Percentiles rank a stretch among this genome's conserved stretches.
Conservation (phyloP, 306 rosid genomes). For the Amphicarpaea edgeworthii region DNA sequence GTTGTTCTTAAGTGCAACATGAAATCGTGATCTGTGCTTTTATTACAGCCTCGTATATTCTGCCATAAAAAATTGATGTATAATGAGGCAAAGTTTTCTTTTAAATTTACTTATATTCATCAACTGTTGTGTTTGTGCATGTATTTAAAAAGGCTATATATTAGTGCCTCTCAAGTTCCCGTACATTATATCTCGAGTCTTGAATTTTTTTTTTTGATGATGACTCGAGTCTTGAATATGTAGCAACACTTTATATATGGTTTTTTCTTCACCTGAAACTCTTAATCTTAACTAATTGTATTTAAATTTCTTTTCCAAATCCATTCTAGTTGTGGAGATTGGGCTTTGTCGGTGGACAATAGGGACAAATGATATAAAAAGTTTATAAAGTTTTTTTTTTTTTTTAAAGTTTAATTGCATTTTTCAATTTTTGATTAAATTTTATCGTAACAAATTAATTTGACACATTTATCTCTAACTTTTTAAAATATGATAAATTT, state of each 20-base stretch:
- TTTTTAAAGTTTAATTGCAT: no score
- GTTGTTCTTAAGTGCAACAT: not conserved
- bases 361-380: no score
- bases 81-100: not conserved
- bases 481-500: no score
- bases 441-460: no score
- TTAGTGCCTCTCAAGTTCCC: not conserved
- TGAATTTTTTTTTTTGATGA: no score
- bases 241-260: not conserved
- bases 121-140: not conserved
- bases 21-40: not conserved
- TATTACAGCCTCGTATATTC: conserved; percentile 13
- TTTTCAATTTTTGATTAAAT: no score
- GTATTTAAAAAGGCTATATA: not conserved
- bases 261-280: not conserved
- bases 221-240: not conserved
- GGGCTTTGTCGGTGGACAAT: not conserved
- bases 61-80: not conserved
- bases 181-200: no score
- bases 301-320: not conserved
- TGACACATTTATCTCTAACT: no score
- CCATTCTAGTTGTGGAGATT: not conserved
- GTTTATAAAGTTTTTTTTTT: no score
- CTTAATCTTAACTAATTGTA: not conserved
- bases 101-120: not conserved